Conservation (phyloP, 148 eudicot species). For the Arctostaphylos glauca region DNA sequence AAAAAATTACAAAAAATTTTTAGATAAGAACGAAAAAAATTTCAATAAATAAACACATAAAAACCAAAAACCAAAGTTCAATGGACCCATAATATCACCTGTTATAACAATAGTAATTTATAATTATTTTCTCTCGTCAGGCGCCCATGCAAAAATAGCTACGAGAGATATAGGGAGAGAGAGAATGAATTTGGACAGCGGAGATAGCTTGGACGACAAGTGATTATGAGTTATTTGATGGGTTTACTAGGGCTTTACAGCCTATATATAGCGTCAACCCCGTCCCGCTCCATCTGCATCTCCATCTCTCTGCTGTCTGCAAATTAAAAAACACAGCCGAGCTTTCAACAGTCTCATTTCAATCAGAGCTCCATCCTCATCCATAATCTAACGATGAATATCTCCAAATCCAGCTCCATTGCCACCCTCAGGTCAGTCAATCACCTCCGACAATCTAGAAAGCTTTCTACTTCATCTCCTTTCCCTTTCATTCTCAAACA, state of each 20-base stretch:
- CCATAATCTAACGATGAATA: constrained; percentile 13
- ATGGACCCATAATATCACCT: no score
- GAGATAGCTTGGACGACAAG: not conserved
- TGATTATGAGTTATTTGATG: not conserved
- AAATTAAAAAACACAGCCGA: not conserved
- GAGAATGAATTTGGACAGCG: not conserved
- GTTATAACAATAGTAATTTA: no score
- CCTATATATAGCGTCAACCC: not conserved
- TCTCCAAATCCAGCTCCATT: constrained; percentile 18
- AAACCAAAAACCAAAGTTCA: no score
- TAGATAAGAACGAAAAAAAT: no score
- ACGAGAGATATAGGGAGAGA: no score
- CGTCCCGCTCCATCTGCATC: not conserved
- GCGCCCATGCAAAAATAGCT: not conserved
- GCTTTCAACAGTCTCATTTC: not conserved
- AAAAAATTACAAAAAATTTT: no score
- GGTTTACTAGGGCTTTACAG: not conserved
- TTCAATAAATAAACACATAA: no score
- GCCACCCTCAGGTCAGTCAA: constrained; percentile 13
- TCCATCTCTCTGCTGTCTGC: not conserved
- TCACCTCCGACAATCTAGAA: constrained; percentile 12
- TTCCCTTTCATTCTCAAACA: constrained; percentile 22
- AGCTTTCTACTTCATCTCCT: constrained; percentile 26
- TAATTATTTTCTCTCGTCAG: no score
- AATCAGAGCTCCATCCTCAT: not conserved